Base-by-base conservation (phyloP, 1,139 yeast genomes). In the Groenewaldozyma sp. region DNA sequence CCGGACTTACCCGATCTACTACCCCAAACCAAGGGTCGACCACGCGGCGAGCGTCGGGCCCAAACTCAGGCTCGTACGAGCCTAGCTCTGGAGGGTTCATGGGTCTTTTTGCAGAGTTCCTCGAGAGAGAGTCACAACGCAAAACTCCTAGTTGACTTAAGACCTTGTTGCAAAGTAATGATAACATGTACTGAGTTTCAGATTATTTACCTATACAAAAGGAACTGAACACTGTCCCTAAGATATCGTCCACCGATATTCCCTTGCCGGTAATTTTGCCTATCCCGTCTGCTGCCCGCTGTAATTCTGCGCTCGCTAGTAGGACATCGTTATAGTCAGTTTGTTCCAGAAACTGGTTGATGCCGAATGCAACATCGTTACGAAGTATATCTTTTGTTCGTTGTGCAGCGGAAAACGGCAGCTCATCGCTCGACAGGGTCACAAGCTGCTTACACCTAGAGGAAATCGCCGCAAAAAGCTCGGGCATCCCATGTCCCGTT, bases 191-290 rank as follows among this genome's bases (percentile, higher is more conserved):
- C 11, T 9, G 27, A 9, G 11, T 9, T 24, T 11, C 10, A 24
- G 21, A 9, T 34, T 65, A 91, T 60, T 91, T 91, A 4, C 98
- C 98, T 33, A 91, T 86, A 59, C 98, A 91, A 56, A 91, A 93
- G 48, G 77, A 82, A 4, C 94, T 78, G 56, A 91, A 91, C 0
- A 91, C 94, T 2, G 83, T 91, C 0, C 93, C 96, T 9, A 93
- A 64, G 1, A 93, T 77, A 55, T 91, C 98, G 53, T 91, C 97
- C 0, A 88, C 72, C 0, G 94, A 95, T 11, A 91, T 77, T 0
- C 87, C 74, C 35, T 82, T 82, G 0, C 98, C 98, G 0, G 96
- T 87, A 28, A 91, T 82, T 53, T 79, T 82, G 0, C 96, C 96
- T 29, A 91, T 82, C 0, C 96, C 96, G 21, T 82, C 88, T 11